Percentiles rank a stretch among this genome's conserved stretches.
phyloP scores from a whole-genome alignment of 768 basidiomycete genomes.

The Xanthoconium purpureum region DNA sequence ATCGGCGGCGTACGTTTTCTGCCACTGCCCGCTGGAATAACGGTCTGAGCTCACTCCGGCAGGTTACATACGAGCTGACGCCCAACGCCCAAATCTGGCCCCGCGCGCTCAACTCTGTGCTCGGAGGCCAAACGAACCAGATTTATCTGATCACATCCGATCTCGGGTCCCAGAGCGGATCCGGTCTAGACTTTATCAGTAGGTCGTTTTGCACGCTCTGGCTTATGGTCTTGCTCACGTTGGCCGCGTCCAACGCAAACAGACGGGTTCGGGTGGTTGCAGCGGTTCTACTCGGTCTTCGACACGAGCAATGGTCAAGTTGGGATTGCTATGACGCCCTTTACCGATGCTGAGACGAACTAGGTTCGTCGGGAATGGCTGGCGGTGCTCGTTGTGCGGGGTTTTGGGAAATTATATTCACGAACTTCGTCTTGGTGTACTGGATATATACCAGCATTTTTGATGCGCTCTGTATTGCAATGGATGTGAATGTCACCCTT shows the following conservation, averaged over 20 bases:
- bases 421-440: too few relatives aligned
- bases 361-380: conserved; percentile 7
- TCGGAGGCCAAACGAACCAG: conserved; percentile 48
- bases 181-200: conserved; percentile 67
- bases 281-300: conserved; percentile 58
- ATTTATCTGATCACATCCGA: conserved; percentile 61
- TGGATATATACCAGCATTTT: too few relatives aligned
- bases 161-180: conserved; percentile 47
- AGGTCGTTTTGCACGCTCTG: conserved; percentile 13
- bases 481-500: too few relatives aligned
- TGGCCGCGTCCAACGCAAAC: not conserved
- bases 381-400: too few relatives aligned
- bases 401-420: too few relatives aligned
- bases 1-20: conserved; percentile 40
- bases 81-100: conserved; percentile 73
- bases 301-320: conserved; percentile 35
- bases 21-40: not conserved
- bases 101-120: conserved; percentile 49
- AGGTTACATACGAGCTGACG: conserved; percentile 54
- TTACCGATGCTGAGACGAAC: conserved; percentile 45
- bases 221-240: not conserved
- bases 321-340: conserved; percentile 30
- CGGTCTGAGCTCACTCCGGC: not conserved
- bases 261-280: conserved; percentile 58
- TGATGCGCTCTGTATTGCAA: too few relatives aligned